Percentiles rank a stretch among this genome's conserved stretches.
phyloP scores from a whole-genome alignment of 192 early-diverging fungal genomes.

The Umbelopsis sp. region DNA sequence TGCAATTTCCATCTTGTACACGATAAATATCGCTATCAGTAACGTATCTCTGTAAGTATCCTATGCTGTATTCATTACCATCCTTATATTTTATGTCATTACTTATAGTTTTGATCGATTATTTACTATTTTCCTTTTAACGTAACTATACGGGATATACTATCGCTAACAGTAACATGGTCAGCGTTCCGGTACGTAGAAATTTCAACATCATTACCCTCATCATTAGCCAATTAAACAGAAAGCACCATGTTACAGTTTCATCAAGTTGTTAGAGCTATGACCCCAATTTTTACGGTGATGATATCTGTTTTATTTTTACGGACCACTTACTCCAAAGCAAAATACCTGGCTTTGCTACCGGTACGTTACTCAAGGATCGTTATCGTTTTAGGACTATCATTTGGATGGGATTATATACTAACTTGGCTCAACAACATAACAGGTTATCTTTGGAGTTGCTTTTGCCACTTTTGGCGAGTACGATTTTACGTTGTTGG shows the following conservation, averaged over 20 bases:
- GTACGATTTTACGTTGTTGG: slow-evolving; percentile 70
- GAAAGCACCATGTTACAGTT: slow-evolving; percentile 27
- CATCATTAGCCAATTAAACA: neutral
- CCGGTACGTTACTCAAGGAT: slow-evolving; percentile 20
- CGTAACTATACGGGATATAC: neutral
- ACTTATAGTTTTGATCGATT: neutral
- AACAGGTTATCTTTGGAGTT: slow-evolving; percentile 71
- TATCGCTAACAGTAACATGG: slow-evolving; percentile 7
- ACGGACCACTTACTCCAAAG: slow-evolving; percentile 22
- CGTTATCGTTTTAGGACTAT: slow-evolving; percentile 2
- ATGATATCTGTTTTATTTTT: slow-evolving; percentile 42
- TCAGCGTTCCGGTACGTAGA: slow-evolving; percentile 16
- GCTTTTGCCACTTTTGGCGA: slow-evolving; percentile 84
- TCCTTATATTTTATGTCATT: neutral
- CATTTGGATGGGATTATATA: no score
- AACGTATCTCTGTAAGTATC: slow-evolving; percentile 60
- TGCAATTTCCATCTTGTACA: slow-evolving; percentile 64
- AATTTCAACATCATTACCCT: no score
- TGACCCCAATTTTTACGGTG: slow-evolving; percentile 58
- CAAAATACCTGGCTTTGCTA: slow-evolving; percentile 37
- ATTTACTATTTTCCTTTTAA: neutral
- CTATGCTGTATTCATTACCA: neutral
- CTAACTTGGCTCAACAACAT: no score
- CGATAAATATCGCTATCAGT: slow-evolving; percentile 64
- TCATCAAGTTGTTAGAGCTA: slow-evolving; percentile 66